These are phyloP conservation scores for Colletotrichum musae DNA, from an alignment of 2,329 filamentous ascomycete genomes.

Conservation along the genomic window DNA sequence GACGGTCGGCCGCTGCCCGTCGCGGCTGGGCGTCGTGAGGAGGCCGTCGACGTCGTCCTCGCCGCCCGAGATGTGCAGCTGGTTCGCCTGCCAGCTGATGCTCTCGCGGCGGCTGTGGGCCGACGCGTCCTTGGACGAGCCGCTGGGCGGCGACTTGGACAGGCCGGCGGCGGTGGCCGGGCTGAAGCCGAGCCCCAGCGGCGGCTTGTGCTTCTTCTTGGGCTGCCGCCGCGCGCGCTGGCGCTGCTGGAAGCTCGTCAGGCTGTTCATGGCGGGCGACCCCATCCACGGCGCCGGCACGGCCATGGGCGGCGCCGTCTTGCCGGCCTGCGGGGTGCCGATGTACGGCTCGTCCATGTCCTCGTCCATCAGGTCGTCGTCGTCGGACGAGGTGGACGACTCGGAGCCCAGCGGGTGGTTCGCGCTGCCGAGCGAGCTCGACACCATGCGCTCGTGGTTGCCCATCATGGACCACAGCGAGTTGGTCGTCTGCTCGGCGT, in stretches of 20 bases:
- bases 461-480: slow-evolving; percentile 81
- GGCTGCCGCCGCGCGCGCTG: slow-evolving; percentile 79
- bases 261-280: slow-evolving; percentile 81
- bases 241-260: slow-evolving; percentile 87
- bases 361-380: slow-evolving; percentile 80
- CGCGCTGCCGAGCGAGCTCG: slow-evolving; percentile 84
- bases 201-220: slow-evolving; percentile 66
- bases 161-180: slow-evolving; percentile 57
- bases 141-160: slow-evolving; percentile 82
- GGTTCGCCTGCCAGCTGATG: slow-evolving; percentile 90
- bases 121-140: slow-evolving; percentile 52
- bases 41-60: slow-evolving; percentile 70
- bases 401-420: slow-evolving; percentile 79
- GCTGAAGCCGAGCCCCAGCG: slow-evolving; percentile 66
- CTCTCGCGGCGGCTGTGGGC: slow-evolving; percentile 82
- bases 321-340: slow-evolving; percentile 84
- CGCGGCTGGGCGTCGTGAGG: slow-evolving; percentile 60
- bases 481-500: slow-evolving; percentile 76
- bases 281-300: slow-evolving; percentile 73
- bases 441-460: slow-evolving; percentile 79
- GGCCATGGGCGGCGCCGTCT: slow-evolving; percentile 64
- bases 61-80: slow-evolving; percentile 85
- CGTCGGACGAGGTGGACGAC: slow-evolving; percentile 80
- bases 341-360: slow-evolving; percentile 86
- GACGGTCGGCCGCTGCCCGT: slow-evolving; percentile 77